Base-by-base conservation (phyloP, 73 alveolate species). In the Durusdinium trenchii region DNA sequence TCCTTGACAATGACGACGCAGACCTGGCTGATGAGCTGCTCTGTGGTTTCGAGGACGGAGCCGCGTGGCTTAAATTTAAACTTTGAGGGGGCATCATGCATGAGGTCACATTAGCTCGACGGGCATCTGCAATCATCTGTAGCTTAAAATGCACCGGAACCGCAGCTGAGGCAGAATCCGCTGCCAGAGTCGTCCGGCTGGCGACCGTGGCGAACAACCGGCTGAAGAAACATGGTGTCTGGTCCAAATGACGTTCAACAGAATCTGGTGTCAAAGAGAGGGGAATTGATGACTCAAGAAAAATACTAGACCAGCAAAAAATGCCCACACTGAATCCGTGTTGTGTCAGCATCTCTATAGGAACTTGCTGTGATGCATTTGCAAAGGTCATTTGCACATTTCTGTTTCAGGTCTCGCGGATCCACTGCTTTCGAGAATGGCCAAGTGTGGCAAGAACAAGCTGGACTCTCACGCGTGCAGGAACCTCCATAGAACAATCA, bases 21-120 rank as follows among this genome's bases (percentile, higher is more conserved):
- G 90, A 79, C 90, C 67, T 79, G 18, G 90, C 90, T 3, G 67
- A 79, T 30, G 90, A 79, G 90, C 90, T 79, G 43, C 90, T 79
- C 1, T 62, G 20, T 4, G 90, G 90, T 3, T 79, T 79, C 67
- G 90, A 79, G 46, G 90, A 43, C 18, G 90, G 90, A 2, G 90
- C 46, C 32, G 3, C 90, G 43, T 1, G 90, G 67, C 6, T 9
- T 2, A 5, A 47, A 47, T 30, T 38, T 18, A 9, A 1, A 28
- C 69, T 54, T 54, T 54, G n/a, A n/a, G n/a, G n/a, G n/a, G n/a
- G n/a, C n/a, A n/a, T n/a, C n/a, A n/a, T 54, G 32, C 51, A 76
- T 57, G 79, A 35, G 28, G 79, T 28, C 9, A 16, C n/a, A 16
- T 64, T 26, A 6, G 28, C n/a, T 9, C 42, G 6, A 64, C 12